phyloP scores from a whole-genome alignment of 805 yeast species.

The Metahyphopichia silvanorum region DNA sequence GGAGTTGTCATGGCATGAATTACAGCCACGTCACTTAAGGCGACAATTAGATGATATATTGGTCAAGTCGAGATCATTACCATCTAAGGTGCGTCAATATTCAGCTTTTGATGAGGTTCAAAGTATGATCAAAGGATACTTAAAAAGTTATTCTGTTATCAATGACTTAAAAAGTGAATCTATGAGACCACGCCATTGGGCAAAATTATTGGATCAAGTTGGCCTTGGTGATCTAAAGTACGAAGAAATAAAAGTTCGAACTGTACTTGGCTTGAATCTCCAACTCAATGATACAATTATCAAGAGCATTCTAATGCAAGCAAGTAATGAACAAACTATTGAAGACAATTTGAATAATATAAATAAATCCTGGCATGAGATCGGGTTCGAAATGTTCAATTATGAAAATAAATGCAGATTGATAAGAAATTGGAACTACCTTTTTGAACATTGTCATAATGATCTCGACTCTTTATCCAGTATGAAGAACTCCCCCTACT shows the following conservation, averaged over 20 bases:
- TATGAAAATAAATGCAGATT: conserved; percentile 52
- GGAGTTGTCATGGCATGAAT: conserved; percentile 44
- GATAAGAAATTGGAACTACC: conserved; percentile 62
- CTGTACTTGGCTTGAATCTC: conserved; percentile 60
- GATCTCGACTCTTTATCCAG: conserved; percentile 62
- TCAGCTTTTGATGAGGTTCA: conserved; percentile 65
- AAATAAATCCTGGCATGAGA: conserved; percentile 51
- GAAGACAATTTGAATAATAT: conserved; percentile 55
- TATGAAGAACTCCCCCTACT: conserved; percentile 69
- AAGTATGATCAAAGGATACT: conserved; percentile 34
- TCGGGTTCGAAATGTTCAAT: conserved; percentile 50
- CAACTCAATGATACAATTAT: conserved; percentile 42
- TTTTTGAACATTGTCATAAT: conserved; percentile 57
- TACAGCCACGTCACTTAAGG: conserved; percentile 45
- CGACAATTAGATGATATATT: conserved; percentile 50
- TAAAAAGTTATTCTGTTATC: conserved; percentile 37
- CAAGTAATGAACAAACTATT: conserved; percentile 68
- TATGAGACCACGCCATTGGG: conserved; percentile 69
- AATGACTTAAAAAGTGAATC: conserved; percentile 52
- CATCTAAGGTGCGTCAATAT: conserved; percentile 60
- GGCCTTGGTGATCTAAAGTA: conserved; percentile 15
- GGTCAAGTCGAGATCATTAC: conserved; percentile 46
- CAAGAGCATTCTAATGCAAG: conserved; percentile 51
- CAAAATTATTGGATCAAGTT: conserved; percentile 34
- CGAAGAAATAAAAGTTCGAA: conserved; percentile 45